These are phyloP conservation scores for Mycena floridula DNA, from an alignment of 768 basidiomycete species.

Conservation along the genomic window DNA sequence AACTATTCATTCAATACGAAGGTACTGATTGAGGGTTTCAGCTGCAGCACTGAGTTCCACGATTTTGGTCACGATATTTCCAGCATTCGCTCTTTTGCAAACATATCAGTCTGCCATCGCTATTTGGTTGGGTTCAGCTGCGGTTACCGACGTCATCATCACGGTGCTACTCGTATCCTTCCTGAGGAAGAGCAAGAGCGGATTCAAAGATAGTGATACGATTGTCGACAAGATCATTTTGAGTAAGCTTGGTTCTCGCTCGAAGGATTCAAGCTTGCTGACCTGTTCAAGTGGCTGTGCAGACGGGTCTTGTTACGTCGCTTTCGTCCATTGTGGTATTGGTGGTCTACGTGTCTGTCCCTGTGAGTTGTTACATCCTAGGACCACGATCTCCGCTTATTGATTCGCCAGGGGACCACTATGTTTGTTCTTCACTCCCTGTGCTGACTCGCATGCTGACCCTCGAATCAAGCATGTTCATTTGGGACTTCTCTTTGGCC, in stretches of 20 bases:
- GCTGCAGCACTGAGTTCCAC: slow-evolving; percentile 28
- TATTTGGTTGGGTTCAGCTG: slow-evolving; percentile 39
- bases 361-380: neutral
- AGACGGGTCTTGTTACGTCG: slow-evolving; percentile 5
- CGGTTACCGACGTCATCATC: slow-evolving; percentile 41
- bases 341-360: neutral
- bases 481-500: slow-evolving; percentile 4
- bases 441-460: neutral
- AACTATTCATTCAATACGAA: neutral
- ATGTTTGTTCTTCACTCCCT: neutral
- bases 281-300: slow-evolving; percentile 1
- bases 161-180: slow-evolving; percentile 33
- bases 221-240: slow-evolving; percentile 4
- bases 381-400: neutral
- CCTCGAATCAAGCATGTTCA: neutral
- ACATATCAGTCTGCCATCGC: slow-evolving; percentile 26
- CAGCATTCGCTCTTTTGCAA: slow-evolving; percentile 21
- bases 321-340: slow-evolving; percentile 2
- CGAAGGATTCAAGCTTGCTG: neutral
- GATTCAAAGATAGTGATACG: neutral
- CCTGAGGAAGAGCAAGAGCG: slow-evolving; percentile 23
- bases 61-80: slow-evolving; percentile 17
- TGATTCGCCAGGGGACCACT: neutral
- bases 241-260: neutral
- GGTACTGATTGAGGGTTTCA: slow-evolving; percentile 7